Conservation (phyloP, 73 alveolate species). For the Symbiodinium natans region DNA sequence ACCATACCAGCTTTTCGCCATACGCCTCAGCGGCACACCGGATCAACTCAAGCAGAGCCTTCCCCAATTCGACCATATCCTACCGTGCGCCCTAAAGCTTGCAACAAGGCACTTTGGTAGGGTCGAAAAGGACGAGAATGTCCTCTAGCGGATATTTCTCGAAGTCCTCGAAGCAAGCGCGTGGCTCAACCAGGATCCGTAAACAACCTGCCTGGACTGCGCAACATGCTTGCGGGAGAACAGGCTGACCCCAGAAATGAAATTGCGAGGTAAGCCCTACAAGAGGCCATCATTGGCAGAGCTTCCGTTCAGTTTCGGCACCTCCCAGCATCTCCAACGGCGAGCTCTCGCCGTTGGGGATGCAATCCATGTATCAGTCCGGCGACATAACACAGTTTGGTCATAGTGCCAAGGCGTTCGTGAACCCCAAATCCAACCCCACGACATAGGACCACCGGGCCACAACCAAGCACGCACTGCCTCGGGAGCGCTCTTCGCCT, state of each 20-base stretch:
- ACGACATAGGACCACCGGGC: too few species aligned
- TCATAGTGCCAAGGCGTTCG: too few species aligned
- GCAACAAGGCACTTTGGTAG: background rate
- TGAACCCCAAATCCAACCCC: too few species aligned
- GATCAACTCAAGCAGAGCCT: background rate
- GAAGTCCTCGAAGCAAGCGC: conserved; percentile 25
- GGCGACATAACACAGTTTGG: too few species aligned
- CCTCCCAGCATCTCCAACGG: too few species aligned
- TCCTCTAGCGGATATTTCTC: conserved; percentile 79
- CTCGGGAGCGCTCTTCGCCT: too few species aligned
- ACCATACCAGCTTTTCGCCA: conserved; percentile 83
- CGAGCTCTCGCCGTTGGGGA: too few species aligned
- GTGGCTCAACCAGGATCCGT: background rate
- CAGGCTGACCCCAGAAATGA: background rate
- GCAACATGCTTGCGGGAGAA: background rate
- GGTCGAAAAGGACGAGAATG: conserved; percentile 63
- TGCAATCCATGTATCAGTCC: too few species aligned
- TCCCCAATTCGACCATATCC: background rate
- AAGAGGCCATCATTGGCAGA: too few species aligned
- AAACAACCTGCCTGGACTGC: background rate
- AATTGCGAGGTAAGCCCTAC: too few species aligned
- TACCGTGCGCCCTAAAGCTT: background rate
- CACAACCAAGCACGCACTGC: too few species aligned
- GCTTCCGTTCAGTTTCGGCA: too few species aligned
- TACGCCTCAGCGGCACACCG: conserved; percentile 10